Evolutionary conservation across 192 early-diverging fungal genomes (phyloP), one percentile per base, ranked within the genome.

Genomic region (Obelidium mucronatum): DNA sequence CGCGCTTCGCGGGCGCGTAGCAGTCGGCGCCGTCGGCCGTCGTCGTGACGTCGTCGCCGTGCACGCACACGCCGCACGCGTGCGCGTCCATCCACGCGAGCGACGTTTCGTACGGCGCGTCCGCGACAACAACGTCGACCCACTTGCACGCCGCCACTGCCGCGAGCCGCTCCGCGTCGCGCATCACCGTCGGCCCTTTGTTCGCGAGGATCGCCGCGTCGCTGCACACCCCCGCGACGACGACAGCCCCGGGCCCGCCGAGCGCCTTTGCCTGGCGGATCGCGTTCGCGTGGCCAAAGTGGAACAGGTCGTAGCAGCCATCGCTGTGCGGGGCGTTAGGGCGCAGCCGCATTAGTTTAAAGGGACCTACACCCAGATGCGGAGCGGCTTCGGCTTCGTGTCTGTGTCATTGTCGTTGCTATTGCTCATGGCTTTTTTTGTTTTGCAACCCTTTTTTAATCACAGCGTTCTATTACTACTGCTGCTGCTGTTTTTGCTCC

Each of bases 31-130:
- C 97, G 78, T 98, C 97, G 35, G 95, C 94, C 73, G 93, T 85
- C 8, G 97, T 98, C 39, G 97, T 98, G 68, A 97, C 96, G 82
- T 98, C 97, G 79, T 98, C 97, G 37, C 97, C 97, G 62, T 98
- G 97, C 22, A 97, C 96, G 72, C 95, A 96, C 83, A 94, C 96
- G 83, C 97, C 97, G 72, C 94, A 93, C 77, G 95, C 74, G 87
- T 95, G 94, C 67, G 90, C 78, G 80, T 95, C 91, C 81, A 98
- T 85, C 26, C 87, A 79, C 82, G 96, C 95, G 60, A 98, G 80
- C 17, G 90, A 89, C 55, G 97, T 98, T 67, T 91, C 84, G 79
- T 98, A 98, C 17, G 97, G 97, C 44, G 97, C 97, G 68, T 98
- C 87, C 64, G 84, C 86, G 39, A 97, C 97, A 8, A 98, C 94